phyloP scores from a whole-genome alignment of 192 early-diverging fungal genomes.

The Globomyces pollinis-pini region DNA sequence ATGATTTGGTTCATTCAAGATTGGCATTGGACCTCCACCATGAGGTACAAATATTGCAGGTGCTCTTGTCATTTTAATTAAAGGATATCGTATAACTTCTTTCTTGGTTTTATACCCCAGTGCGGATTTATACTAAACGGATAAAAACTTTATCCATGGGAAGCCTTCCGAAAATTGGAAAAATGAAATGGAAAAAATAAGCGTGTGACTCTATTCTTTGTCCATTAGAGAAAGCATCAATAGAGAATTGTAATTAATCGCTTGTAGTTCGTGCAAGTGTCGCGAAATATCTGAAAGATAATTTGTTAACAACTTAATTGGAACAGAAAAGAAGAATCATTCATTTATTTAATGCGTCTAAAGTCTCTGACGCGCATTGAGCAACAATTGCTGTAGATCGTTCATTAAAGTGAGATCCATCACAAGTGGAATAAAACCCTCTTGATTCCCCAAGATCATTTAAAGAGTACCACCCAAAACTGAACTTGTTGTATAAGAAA shows the following conservation, averaged over 20 bases:
- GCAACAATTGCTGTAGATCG: conserved; percentile 6
- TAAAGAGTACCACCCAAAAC: neutral
- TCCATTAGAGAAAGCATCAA: too few relatives aligned
- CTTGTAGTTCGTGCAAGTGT: too few relatives aligned
- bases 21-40: conserved; percentile 31
- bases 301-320: too few relatives aligned
- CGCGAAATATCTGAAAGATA: too few relatives aligned
- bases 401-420: conserved; percentile 16
- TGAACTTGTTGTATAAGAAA: neutral
- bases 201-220: too few relatives aligned
- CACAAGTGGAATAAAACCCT: conserved; percentile 14
- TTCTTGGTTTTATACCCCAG: neutral
- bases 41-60: conserved; percentile 27
- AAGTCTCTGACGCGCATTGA: neutral
- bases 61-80: conserved; percentile 9
- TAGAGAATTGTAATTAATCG: too few relatives aligned
- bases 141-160: too few relatives aligned
- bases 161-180: too few relatives aligned
- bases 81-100: neutral
- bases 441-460: conserved; percentile 6
- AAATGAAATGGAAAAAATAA: too few relatives aligned
- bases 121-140: too few relatives aligned
- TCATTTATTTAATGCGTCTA: too few relatives aligned
- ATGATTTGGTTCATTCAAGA: conserved; percentile 21
- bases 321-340: too few relatives aligned